These are phyloP conservation scores for Naganishia friedmannii DNA, from an alignment of 768 basidiomycete species.

Conservation along the genomic window DNA sequence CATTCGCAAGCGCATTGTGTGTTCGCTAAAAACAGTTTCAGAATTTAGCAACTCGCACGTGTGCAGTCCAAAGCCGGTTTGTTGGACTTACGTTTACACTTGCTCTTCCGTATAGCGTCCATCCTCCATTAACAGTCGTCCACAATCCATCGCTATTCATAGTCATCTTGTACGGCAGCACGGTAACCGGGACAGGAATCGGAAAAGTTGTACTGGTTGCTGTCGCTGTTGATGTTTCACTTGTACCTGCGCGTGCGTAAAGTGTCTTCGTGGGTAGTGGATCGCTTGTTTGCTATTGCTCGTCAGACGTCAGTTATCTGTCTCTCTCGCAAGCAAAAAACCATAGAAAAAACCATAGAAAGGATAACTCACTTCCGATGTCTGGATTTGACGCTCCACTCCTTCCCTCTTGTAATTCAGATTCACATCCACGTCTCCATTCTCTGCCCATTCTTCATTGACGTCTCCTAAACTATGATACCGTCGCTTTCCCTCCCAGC, in stretches of 20 bases:
- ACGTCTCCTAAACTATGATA: neutral
- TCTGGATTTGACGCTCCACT: neutral
- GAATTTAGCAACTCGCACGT: too few relatives aligned
- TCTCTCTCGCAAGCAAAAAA: too few relatives aligned
- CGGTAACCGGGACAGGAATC: constrained; percentile 28
- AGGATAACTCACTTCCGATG: constrained; percentile 4
- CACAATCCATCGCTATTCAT: constrained; percentile 36
- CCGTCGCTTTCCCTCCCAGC: neutral
- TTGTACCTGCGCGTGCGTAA: neutral
- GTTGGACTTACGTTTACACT: constrained; percentile 31
- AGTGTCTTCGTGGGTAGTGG: constrained; percentile 1
- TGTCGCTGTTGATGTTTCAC: constrained; percentile 14
- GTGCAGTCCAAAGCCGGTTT: neutral
- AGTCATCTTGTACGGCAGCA: constrained; percentile 37
- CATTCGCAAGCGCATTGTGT: constrained; percentile 4
- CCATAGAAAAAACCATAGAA: neutral
- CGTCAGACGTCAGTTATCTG: neutral
- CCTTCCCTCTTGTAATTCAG: neutral
- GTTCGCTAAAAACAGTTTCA: neutral
- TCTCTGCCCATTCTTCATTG: neutral
- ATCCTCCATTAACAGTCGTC: constrained; percentile 30
- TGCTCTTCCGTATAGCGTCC: constrained; percentile 42
- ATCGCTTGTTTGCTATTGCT: neutral
- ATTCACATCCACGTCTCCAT: neutral
- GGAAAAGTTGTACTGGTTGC: neutral